Conservation (phyloP, 2,329 filamentous ascomycete species). For the Aschersonia sp. region DNA sequence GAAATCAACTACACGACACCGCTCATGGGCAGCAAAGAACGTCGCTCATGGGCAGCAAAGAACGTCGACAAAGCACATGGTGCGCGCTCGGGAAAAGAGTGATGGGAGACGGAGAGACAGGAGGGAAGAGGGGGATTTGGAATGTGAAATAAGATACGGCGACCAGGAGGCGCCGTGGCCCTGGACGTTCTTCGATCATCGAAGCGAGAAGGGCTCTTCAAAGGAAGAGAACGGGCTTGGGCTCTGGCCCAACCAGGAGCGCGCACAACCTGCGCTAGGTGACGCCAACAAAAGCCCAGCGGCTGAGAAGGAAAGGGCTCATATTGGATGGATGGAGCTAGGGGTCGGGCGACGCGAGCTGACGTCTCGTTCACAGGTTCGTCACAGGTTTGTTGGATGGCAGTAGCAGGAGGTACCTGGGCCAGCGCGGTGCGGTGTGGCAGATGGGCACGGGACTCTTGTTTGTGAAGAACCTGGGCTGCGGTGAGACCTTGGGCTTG, state of each 20-base stretch:
- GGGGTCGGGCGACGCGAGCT: background rate
- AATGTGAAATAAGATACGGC: background rate
- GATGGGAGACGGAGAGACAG: background rate
- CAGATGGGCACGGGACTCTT: too few relatives aligned
- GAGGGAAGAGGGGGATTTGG: background rate
- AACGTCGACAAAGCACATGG: background rate
- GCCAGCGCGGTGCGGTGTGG: too few relatives aligned
- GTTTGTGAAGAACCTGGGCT: background rate
- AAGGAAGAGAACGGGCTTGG: background rate
- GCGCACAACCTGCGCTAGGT: background rate
- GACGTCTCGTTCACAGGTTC: background rate
- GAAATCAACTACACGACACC: too few relatives aligned
- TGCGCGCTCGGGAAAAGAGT: background rate
- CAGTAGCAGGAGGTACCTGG: background rate
- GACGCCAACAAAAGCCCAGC: background rate
- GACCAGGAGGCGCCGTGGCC: background rate
- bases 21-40: too few relatives aligned
- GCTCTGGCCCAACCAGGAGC: background rate
- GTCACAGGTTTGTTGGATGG: background rate
- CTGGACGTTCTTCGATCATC: background rate
- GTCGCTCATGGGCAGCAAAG: too few relatives aligned
- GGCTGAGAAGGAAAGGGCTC: background rate
- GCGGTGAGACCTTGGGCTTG: background rate
- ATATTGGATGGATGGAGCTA: background rate
- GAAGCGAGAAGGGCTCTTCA: background rate